phyloP scores from a whole-genome alignment of 768 basidiomycete genomes.

The Exsudoporus frostii region DNA sequence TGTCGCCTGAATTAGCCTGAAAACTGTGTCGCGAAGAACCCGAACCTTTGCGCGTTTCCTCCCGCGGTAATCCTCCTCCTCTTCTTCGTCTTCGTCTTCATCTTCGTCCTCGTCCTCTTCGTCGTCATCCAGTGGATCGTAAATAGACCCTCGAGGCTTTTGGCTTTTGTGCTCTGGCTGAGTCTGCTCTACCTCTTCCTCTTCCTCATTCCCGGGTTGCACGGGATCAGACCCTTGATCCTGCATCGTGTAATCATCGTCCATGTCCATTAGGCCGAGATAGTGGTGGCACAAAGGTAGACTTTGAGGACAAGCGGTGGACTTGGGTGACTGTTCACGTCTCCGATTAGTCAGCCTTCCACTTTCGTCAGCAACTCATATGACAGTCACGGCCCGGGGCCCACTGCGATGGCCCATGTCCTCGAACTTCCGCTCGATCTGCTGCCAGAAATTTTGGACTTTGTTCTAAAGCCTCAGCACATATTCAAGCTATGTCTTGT shows the following conservation, averaged over 20 bases:
- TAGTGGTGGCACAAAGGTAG: constrained; percentile 27
- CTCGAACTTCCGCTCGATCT: constrained; percentile 65
- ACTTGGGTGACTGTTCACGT: not conserved
- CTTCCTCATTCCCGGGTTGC: constrained; percentile 38
- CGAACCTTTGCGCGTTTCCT: constrained; percentile 62
- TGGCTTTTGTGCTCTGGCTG: constrained; percentile 18
- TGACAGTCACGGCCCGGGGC: not conserved
- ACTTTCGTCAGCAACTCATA: not conserved
- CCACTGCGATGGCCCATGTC: constrained; percentile 37
- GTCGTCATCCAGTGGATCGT: constrained; percentile 37
- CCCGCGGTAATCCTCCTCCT: constrained; percentile 40
- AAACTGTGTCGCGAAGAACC: constrained; percentile 10
- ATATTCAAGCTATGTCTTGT: constrained; percentile 54
- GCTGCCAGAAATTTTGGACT: constrained; percentile 50
- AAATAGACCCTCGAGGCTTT: constrained; percentile 32
- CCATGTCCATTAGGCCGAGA: constrained; percentile 26
- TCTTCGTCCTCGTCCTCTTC: constrained; percentile 58
- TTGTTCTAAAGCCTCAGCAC: constrained; percentile 51
- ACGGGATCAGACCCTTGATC: constrained; percentile 28
- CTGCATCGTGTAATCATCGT: constrained; percentile 35
- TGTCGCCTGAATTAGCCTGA: constrained; percentile 5
- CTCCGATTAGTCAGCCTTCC: constrained; percentile 26
- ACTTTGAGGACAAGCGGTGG: not conserved
- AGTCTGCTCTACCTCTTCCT: constrained; percentile 33
- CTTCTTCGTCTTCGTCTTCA: constrained; percentile 55